phyloP scores from a whole-genome alignment of 1,284 basidiomycete species.

The Malassezia globosa region DNA sequence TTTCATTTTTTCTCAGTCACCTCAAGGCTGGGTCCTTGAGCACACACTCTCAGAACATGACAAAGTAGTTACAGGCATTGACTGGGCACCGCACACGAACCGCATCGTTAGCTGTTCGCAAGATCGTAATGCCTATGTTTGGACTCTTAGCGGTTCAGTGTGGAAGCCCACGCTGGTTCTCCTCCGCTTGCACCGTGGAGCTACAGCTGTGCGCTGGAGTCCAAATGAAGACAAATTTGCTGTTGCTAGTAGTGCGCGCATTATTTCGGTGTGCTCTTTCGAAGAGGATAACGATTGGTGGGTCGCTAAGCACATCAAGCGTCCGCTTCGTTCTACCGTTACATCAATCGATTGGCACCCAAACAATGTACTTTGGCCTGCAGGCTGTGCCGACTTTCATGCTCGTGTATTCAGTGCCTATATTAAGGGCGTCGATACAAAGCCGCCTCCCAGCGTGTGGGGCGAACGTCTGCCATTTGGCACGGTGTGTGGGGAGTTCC shows the following conservation, averaged over 20 bases:
- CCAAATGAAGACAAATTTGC: slow-evolving; percentile 98
- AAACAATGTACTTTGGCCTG: slow-evolving; percentile 86
- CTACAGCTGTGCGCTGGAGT: slow-evolving; percentile 90
- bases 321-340: slow-evolving; percentile 85
- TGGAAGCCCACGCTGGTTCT: slow-evolving; percentile 99
- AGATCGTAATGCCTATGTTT: slow-evolving; percentile 97
- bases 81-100: slow-evolving; percentile 94
- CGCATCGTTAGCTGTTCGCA: slow-evolving; percentile 96
- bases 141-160: slow-evolving; percentile 61
- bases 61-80: slow-evolving; percentile 93
- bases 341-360: slow-evolving; percentile 93
- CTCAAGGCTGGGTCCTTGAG: slow-evolving; percentile 57
- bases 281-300: slow-evolving; percentile 77
- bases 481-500: slow-evolving; percentile 88
- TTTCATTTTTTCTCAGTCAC: slow-evolving; percentile 57
- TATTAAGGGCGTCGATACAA: slow-evolving; percentile 94
- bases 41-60: slow-evolving; percentile 90
- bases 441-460: slow-evolving; percentile 82
- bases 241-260: slow-evolving; percentile 77
- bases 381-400: slow-evolving; percentile 87
- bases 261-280: slow-evolving; percentile 44
- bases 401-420: slow-evolving; percentile 96
- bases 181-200: slow-evolving; percentile 85
- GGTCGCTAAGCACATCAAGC: slow-evolving; percentile 95
- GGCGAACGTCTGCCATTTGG: slow-evolving; percentile 95